Conservation (phyloP, 78 protist species). For the Dictyostelium capitatum region DNA sequence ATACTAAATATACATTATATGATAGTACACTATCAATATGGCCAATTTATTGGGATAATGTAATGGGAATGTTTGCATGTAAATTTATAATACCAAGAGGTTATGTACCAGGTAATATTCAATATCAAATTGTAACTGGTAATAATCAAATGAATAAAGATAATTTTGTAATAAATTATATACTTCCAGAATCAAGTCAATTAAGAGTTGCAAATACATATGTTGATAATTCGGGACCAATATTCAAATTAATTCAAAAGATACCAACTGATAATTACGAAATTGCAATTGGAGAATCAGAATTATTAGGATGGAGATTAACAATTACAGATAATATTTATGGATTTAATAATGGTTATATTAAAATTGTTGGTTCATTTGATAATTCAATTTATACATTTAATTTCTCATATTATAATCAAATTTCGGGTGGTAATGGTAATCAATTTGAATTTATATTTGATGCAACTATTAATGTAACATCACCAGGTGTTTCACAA, state of each 20-base stretch:
- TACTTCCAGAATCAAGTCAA: not conserved
- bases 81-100: not conserved
- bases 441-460: too few relatives aligned
- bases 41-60: not conserved
- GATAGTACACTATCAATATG: too few relatives aligned
- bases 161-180: too few relatives aligned
- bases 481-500: not conserved
- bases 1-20: too few relatives aligned
- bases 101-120: not conserved
- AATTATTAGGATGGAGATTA: not conserved
- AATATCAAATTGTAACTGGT: too few relatives aligned
- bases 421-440: not conserved
- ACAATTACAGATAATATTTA: not conserved
- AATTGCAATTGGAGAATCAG: too few relatives aligned
- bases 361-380: not conserved
- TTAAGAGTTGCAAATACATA: not conserved
- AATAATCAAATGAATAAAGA: too few relatives aligned
- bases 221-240: not conserved
- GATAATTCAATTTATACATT: not conserved
- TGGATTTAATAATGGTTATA: not conserved
- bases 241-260: too few relatives aligned
- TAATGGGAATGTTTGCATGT: not conserved
- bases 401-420: not conserved
- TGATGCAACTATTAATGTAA: not conserved
- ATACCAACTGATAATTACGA: too few relatives aligned